Conservation (phyloP, 2,329 filamentous ascomycete species). For the Monosporascus sp. region DNA sequence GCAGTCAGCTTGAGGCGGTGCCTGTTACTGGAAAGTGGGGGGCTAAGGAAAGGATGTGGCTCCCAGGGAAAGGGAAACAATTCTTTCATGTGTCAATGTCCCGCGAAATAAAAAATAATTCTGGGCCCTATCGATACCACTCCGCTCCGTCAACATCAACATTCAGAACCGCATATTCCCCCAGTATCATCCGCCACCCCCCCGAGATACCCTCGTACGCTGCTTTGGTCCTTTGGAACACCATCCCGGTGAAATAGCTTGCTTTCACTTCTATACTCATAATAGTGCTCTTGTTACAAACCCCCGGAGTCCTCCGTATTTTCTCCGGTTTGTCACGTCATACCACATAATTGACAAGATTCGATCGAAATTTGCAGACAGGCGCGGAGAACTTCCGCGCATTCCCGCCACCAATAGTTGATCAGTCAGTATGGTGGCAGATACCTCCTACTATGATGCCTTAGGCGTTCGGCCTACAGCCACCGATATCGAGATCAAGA, state of each 20-base stretch:
- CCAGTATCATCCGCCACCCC: background rate
- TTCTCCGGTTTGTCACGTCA: too few species aligned
- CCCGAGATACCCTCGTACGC: background rate
- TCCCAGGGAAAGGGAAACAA: background rate
- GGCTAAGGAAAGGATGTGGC: too few species aligned
- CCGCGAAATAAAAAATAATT: background rate
- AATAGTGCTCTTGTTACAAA: too few species aligned
- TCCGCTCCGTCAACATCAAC: background rate
- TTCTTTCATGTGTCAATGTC: background rate
- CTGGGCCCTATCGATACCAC: background rate
- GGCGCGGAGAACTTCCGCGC: background rate
- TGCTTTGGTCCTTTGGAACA: too few species aligned
- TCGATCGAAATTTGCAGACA: too few species aligned
- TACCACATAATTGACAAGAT: too few species aligned
- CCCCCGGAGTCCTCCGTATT: too few species aligned
- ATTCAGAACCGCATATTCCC: background rate
- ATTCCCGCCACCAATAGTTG: slow-evolving; percentile 1
- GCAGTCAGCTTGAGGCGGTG: too few species aligned
- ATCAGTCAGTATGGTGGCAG: slow-evolving; percentile 64
- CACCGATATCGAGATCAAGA: slow-evolving; percentile 90
- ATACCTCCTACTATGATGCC: slow-evolving; percentile 84
- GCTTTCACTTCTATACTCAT: too few species aligned
- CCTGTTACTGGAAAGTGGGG: background rate
- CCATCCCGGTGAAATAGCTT: too few species aligned
- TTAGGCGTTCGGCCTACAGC: slow-evolving; percentile 81